Percentiles rank a stretch among this genome's conserved stretches.
Evolutionary conservation across 768 basidiomycete species (phyloP).

Genomic region (Paxillus involutus): DNA sequence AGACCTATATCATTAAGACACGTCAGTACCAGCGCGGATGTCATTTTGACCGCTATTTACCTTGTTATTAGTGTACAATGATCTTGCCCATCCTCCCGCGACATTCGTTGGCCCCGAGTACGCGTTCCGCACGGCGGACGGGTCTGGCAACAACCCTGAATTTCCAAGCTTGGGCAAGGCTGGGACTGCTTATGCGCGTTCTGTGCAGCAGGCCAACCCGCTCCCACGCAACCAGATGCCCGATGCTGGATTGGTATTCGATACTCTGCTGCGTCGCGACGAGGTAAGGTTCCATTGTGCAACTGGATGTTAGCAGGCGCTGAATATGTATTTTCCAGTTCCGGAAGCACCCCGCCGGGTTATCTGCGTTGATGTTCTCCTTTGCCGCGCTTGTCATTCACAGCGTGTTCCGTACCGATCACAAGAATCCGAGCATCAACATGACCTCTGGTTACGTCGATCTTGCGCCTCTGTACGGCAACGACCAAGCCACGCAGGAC

Average conservation of each 20-base stretch:
- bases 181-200: conserved; percentile 77
- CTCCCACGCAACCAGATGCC: conserved; percentile 70
- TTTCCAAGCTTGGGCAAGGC: conserved; percentile 77
- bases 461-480: conserved; percentile 80
- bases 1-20: conserved; percentile 45
- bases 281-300: conserved; percentile 39
- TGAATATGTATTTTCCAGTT: conserved; percentile 46
- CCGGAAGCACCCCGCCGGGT: conserved; percentile 71
- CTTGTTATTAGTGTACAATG: conserved; percentile 63
- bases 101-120: conserved; percentile 64
- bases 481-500: conserved; percentile 60
- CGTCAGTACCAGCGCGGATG: conserved; percentile 42
- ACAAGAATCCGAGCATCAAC: conserved; percentile 65
- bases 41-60: background rate
- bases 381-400: conserved; percentile 86
- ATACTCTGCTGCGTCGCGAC: conserved; percentile 73
- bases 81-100: conserved; percentile 75
- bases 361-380: conserved; percentile 78
- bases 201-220: conserved; percentile 69
- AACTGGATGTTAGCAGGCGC: background rate
- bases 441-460: conserved; percentile 88
- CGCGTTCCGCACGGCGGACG: conserved; percentile 74
- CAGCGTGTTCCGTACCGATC: conserved; percentile 84
- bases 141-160: conserved; percentile 71
- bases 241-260: conserved; percentile 79